A percentile compares a stretch with the other conserved stretches of the same genome.
phyloP scores from a whole-genome alignment of 805 yeast species.

The Priceomyces medius region DNA sequence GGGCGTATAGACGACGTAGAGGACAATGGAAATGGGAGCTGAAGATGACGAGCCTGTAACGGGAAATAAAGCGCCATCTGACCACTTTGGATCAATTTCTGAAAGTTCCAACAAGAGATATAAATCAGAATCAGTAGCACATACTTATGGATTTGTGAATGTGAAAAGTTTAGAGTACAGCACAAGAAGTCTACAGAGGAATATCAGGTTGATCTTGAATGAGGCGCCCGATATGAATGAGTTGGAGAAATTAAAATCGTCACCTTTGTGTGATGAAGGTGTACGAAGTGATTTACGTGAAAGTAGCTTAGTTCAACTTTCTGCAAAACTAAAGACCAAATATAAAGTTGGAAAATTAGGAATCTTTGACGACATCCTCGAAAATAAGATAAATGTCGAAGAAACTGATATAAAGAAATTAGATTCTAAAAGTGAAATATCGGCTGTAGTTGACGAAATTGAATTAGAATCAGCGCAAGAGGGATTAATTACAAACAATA shows the following conservation, averaged over 20 bases:
- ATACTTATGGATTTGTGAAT: slow-evolving; percentile 40
- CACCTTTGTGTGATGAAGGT: slow-evolving; percentile 38
- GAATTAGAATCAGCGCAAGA: neutral
- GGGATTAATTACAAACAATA: neutral
- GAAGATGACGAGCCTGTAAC: too few species aligned
- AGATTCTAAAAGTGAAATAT: neutral
- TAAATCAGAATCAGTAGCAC: slow-evolving; percentile 2
- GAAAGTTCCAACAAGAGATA: neutral
- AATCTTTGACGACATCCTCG: slow-evolving; percentile 54
- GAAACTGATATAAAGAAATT: slow-evolving; percentile 11
- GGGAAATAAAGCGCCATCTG: too few species aligned
- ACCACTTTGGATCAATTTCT: too few species aligned
- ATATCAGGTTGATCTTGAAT: slow-evolving; percentile 48
- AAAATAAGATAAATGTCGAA: slow-evolving; percentile 32
- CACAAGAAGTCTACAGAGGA: slow-evolving; percentile 46
- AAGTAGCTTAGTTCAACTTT: slow-evolving; percentile 55
- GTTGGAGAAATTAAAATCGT: slow-evolving; percentile 32
- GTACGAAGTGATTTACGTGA: slow-evolving; percentile 51
- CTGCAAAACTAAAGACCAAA: slow-evolving; percentile 57
- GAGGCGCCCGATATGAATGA: slow-evolving; percentile 56
- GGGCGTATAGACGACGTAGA: too few species aligned
- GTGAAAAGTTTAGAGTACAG: slow-evolving; percentile 40
- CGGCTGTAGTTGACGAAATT: neutral
- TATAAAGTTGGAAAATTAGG: slow-evolving; percentile 48
- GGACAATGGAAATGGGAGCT: too few species aligned